These are phyloP conservation scores for Fraxinus sp. DNA, from an alignment of 305 asterid species.

Conservation along the genomic window DNA sequence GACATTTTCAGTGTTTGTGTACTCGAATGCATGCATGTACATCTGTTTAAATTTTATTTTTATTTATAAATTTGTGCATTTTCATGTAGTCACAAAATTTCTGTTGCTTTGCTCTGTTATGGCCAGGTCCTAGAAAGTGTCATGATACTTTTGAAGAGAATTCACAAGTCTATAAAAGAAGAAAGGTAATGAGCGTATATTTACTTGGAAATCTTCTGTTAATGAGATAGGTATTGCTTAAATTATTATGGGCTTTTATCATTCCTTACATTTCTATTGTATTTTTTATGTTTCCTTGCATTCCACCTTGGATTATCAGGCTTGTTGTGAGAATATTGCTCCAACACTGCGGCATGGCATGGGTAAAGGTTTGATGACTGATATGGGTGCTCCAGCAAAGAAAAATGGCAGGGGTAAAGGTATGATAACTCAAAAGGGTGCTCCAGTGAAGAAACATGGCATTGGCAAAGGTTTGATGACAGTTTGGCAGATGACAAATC, in stretches of 20 bases:
- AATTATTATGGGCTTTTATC: constrained; percentile 1
- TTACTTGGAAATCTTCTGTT: background rate
- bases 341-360: constrained; percentile 44
- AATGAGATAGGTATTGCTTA: background rate
- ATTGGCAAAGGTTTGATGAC: constrained; percentile 79
- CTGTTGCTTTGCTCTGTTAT: constrained; percentile 26
- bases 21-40: background rate
- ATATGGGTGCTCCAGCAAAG: constrained; percentile 37
- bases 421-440: constrained; percentile 42
- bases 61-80: background rate
- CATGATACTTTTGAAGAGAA: constrained; percentile 41
- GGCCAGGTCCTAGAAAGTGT: constrained; percentile 55
- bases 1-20: background rate
- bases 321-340: constrained; percentile 38
- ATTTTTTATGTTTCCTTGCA: constrained; percentile 44
- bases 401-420: constrained; percentile 75
- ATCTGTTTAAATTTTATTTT: background rate
- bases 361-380: constrained; percentile 75
- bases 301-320: constrained; percentile 37
- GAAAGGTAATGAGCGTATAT: constrained; percentile 52
- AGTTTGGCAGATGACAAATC: constrained; percentile 42
- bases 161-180: constrained; percentile 46
- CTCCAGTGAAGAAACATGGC: constrained; percentile 50
- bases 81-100: constrained; percentile 9
- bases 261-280: constrained; percentile 14